phyloP scores from a whole-genome alignment of 176 grass and related monocot genomes.

The Juncus inflexus region DNA sequence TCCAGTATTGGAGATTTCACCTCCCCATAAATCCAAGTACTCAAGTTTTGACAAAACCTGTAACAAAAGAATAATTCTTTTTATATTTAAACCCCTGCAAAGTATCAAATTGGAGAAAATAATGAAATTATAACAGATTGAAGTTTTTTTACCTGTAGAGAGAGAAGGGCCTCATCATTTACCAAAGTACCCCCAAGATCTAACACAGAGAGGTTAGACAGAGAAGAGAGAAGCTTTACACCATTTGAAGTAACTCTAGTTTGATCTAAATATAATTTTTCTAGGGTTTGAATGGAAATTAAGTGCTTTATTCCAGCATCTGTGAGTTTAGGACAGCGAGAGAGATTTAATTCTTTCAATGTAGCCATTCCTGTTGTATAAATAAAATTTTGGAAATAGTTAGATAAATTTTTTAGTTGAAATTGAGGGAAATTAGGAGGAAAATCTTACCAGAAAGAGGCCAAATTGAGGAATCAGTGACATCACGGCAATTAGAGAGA shows the following conservation, averaged over 20 bases:
- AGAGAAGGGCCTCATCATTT: conserved; percentile 46
- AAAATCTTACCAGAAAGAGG: conserved; percentile 43
- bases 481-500: conserved; percentile 60
- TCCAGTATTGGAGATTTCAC: conserved; percentile 58
- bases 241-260: conserved; percentile 65
- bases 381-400: too few relatives aligned
- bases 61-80: conserved; percentile 5
- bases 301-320: conserved; percentile 73
- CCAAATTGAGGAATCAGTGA: conserved; percentile 61
- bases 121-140: not conserved
- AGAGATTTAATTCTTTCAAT: conserved; percentile 76
- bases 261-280: conserved; percentile 67
- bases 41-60: conserved; percentile 74
- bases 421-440: too few relatives aligned
- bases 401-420: too few relatives aligned
- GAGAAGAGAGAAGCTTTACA: conserved; percentile 60
- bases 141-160: conserved; percentile 17
- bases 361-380: conserved; percentile 67
- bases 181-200: conserved; percentile 76
- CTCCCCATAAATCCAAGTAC: conserved; percentile 88
- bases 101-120: not conserved
- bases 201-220: conserved; percentile 43
- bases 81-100: not conserved
- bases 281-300: conserved; percentile 55
- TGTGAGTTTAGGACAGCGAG: conserved; percentile 68